Base-by-base conservation (phyloP, 768 basidiomycete genomes). In the Megacollybia marginata region DNA sequence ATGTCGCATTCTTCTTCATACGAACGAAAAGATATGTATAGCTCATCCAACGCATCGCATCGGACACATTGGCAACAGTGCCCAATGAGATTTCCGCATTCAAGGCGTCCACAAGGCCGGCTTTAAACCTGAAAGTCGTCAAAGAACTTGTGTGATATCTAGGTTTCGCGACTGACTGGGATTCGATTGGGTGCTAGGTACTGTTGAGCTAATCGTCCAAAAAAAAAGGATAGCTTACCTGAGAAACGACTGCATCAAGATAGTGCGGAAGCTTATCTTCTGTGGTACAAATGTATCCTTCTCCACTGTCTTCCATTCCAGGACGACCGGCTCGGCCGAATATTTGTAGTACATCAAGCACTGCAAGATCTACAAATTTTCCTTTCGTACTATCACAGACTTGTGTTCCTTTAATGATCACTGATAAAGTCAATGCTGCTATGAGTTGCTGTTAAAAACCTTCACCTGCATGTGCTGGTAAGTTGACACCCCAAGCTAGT, bases 401-500 rank as follows among this genome's bases (percentile, higher is more conserved):
- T 59, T 98, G 91, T 1, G 96, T 99, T 9, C 96, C 96, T 66
- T 99, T 99, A 71, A 96, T 97, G 55, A 96, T 68, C 48, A 96
- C 94, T 90, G 35, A 28, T 7, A 47, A 33, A 48, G 42, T 8
- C 16, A 13, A 35, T 54, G 28, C 55, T 44, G 42, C 49, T 54
- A 47, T 54, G 36, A 46, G 19, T 20, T 15, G 36, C 15, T 47
- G n/a, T 43, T 56, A 13, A 54, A 44, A 49, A 49, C 23, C 23
- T 54, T 54, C 54, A 89, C 89, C 92, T 50, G 96, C 96, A 67
- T 98, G 95, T 15, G 96, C 96, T 33, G 96, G 96, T 54, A 99
- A 71, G 65, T 99, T 99, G 57, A 99, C 96, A 68, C 96, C 96
- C 96, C 96, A 99, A 5, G 96, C 96, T 40, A 99, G 75, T 2